These are phyloP conservation scores for Ricinus communis DNA, from an alignment of 345 rosid species.

Conservation along the genomic window DNA sequence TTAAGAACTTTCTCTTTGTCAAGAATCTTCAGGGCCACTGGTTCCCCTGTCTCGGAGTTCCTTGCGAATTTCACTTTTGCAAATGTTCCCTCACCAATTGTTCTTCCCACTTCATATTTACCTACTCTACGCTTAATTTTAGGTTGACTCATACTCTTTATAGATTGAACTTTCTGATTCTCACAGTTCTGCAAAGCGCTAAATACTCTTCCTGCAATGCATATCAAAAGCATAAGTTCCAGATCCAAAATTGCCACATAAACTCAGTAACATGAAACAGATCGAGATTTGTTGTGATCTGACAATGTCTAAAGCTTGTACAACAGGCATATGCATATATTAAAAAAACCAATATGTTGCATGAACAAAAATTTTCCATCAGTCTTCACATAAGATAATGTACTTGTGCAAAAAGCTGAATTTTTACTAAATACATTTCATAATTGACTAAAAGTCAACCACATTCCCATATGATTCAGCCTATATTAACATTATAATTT, in stretches of 20 bases:
- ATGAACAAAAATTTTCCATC: background rate
- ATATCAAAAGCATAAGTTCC: conserved; percentile 3
- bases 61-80: conserved; percentile 96
- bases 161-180: conserved; percentile 12
- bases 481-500: background rate
- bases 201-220: conserved; percentile 27
- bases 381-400: background rate
- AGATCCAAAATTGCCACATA: background rate
- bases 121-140: conserved; percentile 83
- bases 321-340: conserved; percentile 1
- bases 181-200: conserved; percentile 1
- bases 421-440: background rate
- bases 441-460: background rate
- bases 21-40: conserved; percentile 92
- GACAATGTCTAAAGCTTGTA: background rate
- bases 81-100: conserved; percentile 96
- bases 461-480: background rate
- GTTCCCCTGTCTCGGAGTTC: conserved; percentile 77
- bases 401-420: background rate
- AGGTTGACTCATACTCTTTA: conserved; percentile 54
- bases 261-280: background rate
- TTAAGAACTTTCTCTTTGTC: conserved; percentile 95
- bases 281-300: background rate
- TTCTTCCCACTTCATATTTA: conserved; percentile 91
- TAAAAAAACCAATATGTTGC: background rate